phyloP scores from a whole-genome alignment of 2,329 filamentous ascomycete genomes.

The Rutstroemia sp. region DNA sequence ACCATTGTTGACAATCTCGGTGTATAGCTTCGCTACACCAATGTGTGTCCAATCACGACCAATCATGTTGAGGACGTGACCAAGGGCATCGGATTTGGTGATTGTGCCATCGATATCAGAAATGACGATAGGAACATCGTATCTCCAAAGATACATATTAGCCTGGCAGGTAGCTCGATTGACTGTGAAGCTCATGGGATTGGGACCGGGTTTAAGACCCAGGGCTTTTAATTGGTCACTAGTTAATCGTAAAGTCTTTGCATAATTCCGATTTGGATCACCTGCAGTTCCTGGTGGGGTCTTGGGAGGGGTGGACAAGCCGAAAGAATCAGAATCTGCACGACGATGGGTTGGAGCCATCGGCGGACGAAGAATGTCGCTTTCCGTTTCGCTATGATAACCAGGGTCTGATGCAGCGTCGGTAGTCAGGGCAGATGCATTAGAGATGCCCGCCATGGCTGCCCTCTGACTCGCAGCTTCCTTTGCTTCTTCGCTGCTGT shows the following conservation, averaged over 20 bases:
- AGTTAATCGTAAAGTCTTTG: constrained; percentile 90
- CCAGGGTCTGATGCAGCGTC: constrained; percentile 89
- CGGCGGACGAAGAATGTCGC: constrained; percentile 44
- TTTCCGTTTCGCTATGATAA: constrained; percentile 82
- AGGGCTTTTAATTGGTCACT: constrained; percentile 90
- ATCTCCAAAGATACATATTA: constrained; percentile 88
- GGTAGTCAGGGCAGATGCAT: constrained; percentile 16
- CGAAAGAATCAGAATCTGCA: constrained; percentile 49
- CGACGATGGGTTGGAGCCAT: constrained; percentile 43
- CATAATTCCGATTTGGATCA: constrained; percentile 80
- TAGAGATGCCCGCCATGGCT: constrained; percentile 39
- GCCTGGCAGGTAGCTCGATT: constrained; percentile 89
- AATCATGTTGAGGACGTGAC: constrained; percentile 93
- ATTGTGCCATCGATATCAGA: constrained; percentile 99
- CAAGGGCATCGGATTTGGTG: constrained; percentile 91
- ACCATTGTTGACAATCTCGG: constrained; percentile 87
- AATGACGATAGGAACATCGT: constrained; percentile 89
- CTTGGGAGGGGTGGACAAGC: constrained; percentile 57
- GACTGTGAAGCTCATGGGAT: constrained; percentile 92
- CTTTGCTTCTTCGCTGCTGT: constrained; percentile 94
- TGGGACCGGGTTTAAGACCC: constrained; percentile 75
- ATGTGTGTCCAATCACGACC: constrained; percentile 97
- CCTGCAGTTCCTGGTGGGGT: constrained; percentile 57
- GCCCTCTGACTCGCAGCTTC: constrained; percentile 69
- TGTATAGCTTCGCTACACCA: constrained; percentile 94